A percentile compares a stretch with the other conserved stretches of the same genome.
Evolutionary conservation across 129 eudicot genomes (phyloP).

Genomic region (Calendula officinalis): DNA sequence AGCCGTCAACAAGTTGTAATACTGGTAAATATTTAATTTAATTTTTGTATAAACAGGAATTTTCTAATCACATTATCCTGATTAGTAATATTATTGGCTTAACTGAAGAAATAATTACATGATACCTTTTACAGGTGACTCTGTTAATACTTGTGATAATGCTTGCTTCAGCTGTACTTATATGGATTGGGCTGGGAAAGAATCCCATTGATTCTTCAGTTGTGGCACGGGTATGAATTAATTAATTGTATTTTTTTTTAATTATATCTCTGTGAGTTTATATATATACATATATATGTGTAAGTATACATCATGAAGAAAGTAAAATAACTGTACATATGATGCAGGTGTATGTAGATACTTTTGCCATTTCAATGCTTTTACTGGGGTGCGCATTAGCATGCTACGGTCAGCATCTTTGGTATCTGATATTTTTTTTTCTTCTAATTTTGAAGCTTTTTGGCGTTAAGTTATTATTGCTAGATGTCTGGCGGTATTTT

Average conservation of each 20-base stretch:
- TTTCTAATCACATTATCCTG: not conserved
- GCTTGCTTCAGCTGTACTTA: constrained; percentile 69
- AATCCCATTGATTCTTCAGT: constrained; percentile 66
- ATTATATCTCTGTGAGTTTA: not conserved
- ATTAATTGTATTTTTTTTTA: constrained; percentile 1
- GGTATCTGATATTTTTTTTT: constrained; percentile 24
- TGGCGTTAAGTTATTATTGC: constrained; percentile 1
- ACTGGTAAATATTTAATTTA: constrained; percentile 37
- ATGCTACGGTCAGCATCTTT: constrained; percentile 69
- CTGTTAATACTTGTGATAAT: constrained; percentile 58
- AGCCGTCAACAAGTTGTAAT: constrained; percentile 81
- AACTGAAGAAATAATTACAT: not conserved
- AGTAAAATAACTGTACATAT: constrained; percentile 23
- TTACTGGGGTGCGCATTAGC: constrained; percentile 81
- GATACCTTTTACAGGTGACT: constrained; percentile 58
- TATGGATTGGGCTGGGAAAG: constrained; percentile 87
- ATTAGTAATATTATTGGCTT: too few species aligned
- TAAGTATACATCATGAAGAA: not conserved
- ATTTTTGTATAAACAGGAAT: not conserved
- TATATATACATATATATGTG: not conserved
- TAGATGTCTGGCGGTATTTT: constrained; percentile 2
- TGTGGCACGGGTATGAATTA: constrained; percentile 74
- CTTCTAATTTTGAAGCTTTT: not conserved
- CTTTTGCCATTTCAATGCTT: constrained; percentile 58
- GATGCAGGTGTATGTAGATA: constrained; percentile 86